Conservation (phyloP, 2,329 filamentous ascomycete species). For the Colletotrichum tofieldiae region DNA sequence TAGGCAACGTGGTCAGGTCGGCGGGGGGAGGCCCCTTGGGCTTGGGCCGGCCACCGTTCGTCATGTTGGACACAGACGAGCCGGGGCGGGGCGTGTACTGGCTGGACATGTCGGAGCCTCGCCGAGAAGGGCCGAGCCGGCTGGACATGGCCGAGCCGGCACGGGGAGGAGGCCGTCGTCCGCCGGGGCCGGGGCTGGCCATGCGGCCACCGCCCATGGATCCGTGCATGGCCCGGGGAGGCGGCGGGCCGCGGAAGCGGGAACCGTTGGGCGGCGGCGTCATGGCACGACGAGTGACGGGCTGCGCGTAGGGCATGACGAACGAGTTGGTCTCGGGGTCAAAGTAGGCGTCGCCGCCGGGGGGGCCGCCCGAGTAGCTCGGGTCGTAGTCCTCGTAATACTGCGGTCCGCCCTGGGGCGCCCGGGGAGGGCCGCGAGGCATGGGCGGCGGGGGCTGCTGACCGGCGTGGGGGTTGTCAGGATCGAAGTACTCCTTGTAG, state of each 20-base stretch:
- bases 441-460: constrained; percentile 26
- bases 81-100: constrained; percentile 69
- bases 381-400: constrained; percentile 85
- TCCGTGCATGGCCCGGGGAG: constrained; percentile 61
- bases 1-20: constrained; percentile 83
- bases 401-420: constrained; percentile 49
- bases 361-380: constrained; percentile 70
- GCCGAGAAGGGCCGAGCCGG: constrained; percentile 51
- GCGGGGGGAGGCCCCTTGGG: constrained; percentile 77
- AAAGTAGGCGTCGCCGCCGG: constrained; percentile 70
- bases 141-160: constrained; percentile 59
- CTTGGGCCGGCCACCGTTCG: constrained; percentile 54
- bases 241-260: constrained; percentile 59
- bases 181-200: constrained; percentile 63
- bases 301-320: constrained; percentile 87
- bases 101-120: constrained; percentile 52
- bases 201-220: constrained; percentile 63
- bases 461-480: constrained; percentile 70
- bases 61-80: constrained; percentile 73
- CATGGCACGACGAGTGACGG: constrained; percentile 91
- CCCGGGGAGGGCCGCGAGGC: constrained; percentile 27
- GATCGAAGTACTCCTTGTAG: constrained; percentile 99
- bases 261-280: constrained; percentile 83
- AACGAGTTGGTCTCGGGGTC: constrained; percentile 80
- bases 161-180: constrained; percentile 59